A percentile compares a stretch with the other conserved stretches of the same genome.
Conservation (phyloP, 106 monocot species). For the Xerophyta viscosa region DNA sequence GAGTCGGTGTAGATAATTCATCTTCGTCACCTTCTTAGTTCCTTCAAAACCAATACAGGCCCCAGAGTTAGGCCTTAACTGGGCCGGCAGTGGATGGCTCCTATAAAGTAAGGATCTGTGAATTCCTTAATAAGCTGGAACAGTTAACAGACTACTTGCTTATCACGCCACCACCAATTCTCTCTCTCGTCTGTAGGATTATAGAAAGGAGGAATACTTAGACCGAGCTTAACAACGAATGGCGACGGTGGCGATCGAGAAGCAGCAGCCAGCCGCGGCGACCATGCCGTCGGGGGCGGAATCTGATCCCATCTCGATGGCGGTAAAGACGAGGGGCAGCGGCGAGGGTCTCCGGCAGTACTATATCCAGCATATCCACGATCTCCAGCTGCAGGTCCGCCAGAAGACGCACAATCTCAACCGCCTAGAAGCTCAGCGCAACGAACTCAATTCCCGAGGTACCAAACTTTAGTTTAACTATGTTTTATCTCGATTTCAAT, state of each 20-base stretch:
- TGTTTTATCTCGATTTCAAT: neutral
- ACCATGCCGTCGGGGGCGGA: slow-evolving; percentile 14
- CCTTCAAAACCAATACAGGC: no score
- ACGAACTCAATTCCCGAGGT: slow-evolving; percentile 96
- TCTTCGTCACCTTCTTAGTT: no score
- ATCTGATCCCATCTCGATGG: slow-evolving; percentile 20
- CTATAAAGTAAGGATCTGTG: no score
- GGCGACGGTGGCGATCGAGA: slow-evolving; percentile 29
- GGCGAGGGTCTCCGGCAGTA: slow-evolving; percentile 94
- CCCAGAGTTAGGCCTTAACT: no score
- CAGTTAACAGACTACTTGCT: no score
- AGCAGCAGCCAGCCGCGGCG: slow-evolving; percentile 12
- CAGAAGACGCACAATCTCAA: slow-evolving; percentile 95
- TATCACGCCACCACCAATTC: no score
- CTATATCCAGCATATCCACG: slow-evolving; percentile 95
- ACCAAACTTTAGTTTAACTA: neutral
- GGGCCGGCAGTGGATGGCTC: no score
- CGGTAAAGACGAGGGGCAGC: slow-evolving; percentile 41
- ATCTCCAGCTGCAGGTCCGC: slow-evolving; percentile 76
- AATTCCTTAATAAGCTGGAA: no score
- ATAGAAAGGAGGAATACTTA: no score
- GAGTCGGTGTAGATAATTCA: no score
- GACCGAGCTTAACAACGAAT: no score
- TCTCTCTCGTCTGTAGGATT: no score
- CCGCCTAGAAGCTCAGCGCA: slow-evolving; percentile 94